Base-by-base conservation (phyloP, 768 basidiomycete species). In the Lyophyllum atratum region DNA sequence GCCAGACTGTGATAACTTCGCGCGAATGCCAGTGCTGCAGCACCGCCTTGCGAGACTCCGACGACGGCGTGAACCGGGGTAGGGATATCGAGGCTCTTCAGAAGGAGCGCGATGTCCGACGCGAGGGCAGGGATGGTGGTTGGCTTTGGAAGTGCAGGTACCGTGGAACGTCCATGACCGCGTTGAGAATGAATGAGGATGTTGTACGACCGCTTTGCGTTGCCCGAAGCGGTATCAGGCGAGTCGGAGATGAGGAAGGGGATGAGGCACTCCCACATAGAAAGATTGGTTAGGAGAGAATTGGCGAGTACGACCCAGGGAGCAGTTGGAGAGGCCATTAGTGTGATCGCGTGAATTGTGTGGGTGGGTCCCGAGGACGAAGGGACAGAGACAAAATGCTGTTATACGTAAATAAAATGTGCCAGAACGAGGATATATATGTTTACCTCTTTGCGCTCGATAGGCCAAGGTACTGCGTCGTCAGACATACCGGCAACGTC, bases 401-500 rank as follows among this genome's bases (percentile, higher is more conserved):
- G 55, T 24, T 55, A 28, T 29, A 26, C 19, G 24, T 42, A 51
- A 24, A 6, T 44, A 25, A 34, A 33, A 21, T 25, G 11, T 42
- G n/a, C 26, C 4, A 3, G 17, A 14, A 19, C 15, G 15, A 42
- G 34, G 14, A 28, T 9, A 22, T 25, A 3, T 19, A 40, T 17
- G 40, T 63, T 56, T 57, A 79, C 80, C 69, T 81, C 80, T 55
- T 73, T 70, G 43, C 71, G 72, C 24, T 81, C 75, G 24, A 80
- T 59, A 2, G 81, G 81, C 81, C 81, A 84, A 9, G 82, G 79
- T 5, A 82, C 78, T 12, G 67, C 63, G 19, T 69, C 65, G 43
- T 81, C 76, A 0, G 78, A 75, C 59, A 77, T 68, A 9, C 85
- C 85, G 50, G 77, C 82, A 1, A 89, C 82, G 60, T 89, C 85